These are phyloP conservation scores for Kandelia obovata DNA, from an alignment of 345 rosid species.

Conservation along the genomic window DNA sequence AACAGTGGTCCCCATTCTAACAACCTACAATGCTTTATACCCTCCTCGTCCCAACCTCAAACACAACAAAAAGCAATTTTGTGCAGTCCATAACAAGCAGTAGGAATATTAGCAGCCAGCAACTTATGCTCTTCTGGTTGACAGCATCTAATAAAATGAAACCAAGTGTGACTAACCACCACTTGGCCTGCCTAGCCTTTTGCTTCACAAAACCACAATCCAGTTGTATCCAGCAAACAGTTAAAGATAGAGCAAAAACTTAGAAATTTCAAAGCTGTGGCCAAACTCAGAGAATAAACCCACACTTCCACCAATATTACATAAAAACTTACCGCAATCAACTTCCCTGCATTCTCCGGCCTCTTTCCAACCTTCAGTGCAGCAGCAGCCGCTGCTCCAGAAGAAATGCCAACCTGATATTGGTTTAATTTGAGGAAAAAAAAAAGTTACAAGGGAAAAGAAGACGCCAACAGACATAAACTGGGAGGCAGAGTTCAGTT, in stretches of 20 bases:
- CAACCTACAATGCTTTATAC: not conserved
- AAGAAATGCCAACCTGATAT: slow-evolving; percentile 92
- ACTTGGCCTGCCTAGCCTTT: not conserved
- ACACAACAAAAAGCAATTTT: slow-evolving; percentile 3
- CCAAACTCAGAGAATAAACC: not conserved
- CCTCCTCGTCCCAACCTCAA: no score
- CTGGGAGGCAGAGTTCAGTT: not conserved
- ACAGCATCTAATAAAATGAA: not conserved
- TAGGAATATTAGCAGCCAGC: not conserved
- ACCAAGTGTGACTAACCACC: not conserved
- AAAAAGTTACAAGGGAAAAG: slow-evolving; percentile 2
- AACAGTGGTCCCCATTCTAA: slow-evolving; percentile 14
- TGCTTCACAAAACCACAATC: not conserved
- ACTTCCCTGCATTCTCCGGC: slow-evolving; percentile 89
- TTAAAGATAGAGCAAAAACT: not conserved
- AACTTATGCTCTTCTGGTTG: not conserved
- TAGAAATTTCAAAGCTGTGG: slow-evolving; percentile 1
- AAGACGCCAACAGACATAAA: not conserved
- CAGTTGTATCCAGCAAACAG: not conserved
- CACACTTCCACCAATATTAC: not conserved
- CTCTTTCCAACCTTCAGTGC: slow-evolving; percentile 84
- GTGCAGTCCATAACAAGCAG: not conserved
- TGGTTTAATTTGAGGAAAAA: not conserved
- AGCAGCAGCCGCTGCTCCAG: slow-evolving; percentile 96
- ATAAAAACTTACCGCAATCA: slow-evolving; percentile 68